Evolutionary conservation across 2,329 filamentous ascomycete species (phyloP), one percentile per base, ranked within the genome.

Genomic region (Penicillium paneum): DNA sequence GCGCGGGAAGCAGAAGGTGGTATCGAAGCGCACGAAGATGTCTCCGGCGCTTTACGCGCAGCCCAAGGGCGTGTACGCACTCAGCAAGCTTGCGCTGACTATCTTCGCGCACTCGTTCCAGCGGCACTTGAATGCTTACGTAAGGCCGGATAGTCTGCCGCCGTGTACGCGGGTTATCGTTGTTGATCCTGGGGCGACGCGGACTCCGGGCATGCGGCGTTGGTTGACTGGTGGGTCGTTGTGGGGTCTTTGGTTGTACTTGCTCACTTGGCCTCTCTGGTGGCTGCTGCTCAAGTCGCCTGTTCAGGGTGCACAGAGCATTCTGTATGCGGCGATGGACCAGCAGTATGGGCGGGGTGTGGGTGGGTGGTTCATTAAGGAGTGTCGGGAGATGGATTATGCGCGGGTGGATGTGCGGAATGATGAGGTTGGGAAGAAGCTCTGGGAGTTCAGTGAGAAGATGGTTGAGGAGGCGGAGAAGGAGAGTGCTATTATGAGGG

Each of bases 201-300:
- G 94, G 49, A 97, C 93, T 8, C 91, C 92, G 0, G 92, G 94
- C 1, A 96, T 87, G 74, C 83, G 90, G 41, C 83, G 91, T 54
- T 97, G 91, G 87, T 77, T 99, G 28, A 91, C 90, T 0, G 82
- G 90, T 31, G 94, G 94, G 7, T 90, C 89, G 3, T 78, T 99
- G 0, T 86, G 85, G 81, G 92, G 92, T 0, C 78, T 99, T 19
- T 71, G 86, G 0, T 45, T 90, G 17, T 99, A 99, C 72, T 71
- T 96, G 8, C 41, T 88, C 11, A 83, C 85, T 32, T 99, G 93
- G 79, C 81, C 88, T 1, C 62, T 96, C 0, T 90, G 89, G 71
- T 97, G 93, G 90, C 73, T 99, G 21, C 72, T 97, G 1, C 78
- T 99, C 49, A 97, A 99, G 74, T 92, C 89, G 32, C 83, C 91